Percentiles rank a stretch among this genome's conserved stretches.
phyloP scores from a whole-genome alignment of 768 basidiomycete genomes.

The Grammothele lineata region DNA sequence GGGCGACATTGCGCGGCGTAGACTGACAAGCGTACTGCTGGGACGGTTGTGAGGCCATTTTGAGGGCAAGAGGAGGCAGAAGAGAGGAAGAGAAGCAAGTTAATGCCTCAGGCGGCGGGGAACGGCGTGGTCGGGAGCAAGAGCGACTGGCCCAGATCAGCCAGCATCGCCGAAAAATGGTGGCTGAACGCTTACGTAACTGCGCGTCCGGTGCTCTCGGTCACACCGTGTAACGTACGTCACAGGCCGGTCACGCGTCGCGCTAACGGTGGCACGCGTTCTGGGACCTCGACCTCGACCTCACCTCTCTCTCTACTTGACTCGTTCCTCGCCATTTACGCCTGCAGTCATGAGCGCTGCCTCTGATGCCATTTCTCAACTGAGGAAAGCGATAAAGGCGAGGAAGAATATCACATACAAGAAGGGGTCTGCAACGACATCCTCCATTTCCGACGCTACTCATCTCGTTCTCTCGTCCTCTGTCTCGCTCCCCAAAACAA shows the following conservation, averaged over 20 bases:
- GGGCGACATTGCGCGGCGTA: not conserved
- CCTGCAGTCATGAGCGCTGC: conserved; percentile 5
- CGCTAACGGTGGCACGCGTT: not conserved
- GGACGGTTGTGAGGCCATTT: conserved; percentile 71
- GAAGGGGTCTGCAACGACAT: conserved; percentile 33
- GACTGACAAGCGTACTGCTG: conserved; percentile 85
- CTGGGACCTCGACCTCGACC: too few relatives aligned
- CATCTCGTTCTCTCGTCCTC: conserved; percentile 56
- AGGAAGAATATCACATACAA: conserved; percentile 47
- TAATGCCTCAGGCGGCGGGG: conserved; percentile 63
- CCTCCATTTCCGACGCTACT: conserved; percentile 53
- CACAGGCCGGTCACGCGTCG: not conserved
- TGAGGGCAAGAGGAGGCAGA: conserved; percentile 21
- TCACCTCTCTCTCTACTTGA: not conserved
- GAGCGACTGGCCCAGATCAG: conserved; percentile 8
- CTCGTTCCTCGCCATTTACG: not conserved
- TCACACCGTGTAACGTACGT: conserved; percentile 4
- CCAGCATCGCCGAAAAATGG: conserved; percentile 14
- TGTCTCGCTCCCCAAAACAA: conserved; percentile 61
- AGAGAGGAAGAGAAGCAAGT: conserved; percentile 74
- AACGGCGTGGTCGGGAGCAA: conserved; percentile 12
- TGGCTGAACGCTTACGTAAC: conserved; percentile 3
- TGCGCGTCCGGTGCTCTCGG: not conserved
- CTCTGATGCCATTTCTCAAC: conserved; percentile 49
- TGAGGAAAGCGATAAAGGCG: conserved; percentile 60